phyloP scores from a whole-genome alignment of 2,329 filamentous ascomycete genomes.

The Gnomoniopsis sp. region DNA sequence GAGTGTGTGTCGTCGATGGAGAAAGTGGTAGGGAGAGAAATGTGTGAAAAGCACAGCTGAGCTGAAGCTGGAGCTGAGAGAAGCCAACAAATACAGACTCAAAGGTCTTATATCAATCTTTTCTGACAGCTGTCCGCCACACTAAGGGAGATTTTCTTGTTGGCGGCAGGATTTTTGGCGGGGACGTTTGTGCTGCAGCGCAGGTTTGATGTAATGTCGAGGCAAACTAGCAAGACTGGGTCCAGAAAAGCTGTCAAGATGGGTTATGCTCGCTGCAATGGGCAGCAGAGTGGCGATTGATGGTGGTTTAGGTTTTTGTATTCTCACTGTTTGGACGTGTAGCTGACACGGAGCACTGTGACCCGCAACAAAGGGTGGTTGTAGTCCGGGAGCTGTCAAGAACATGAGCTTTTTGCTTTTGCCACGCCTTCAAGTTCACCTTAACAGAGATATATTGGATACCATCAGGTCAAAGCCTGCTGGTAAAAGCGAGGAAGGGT shows the following conservation, averaged over 20 bases:
- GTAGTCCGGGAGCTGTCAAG: background rate
- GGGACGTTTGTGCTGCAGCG: background rate
- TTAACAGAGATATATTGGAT: too few species aligned
- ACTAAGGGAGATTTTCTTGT: background rate
- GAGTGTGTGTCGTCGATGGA: background rate
- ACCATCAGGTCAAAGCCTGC: too few species aligned
- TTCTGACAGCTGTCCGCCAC: too few species aligned
- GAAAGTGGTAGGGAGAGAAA: too few species aligned
- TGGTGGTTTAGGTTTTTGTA: background rate
- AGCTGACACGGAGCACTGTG: background rate
- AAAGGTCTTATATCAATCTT: too few species aligned
- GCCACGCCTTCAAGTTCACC: too few species aligned
- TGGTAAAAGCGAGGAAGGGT: too few species aligned
- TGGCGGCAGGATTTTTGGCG: background rate
- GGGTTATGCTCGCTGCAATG: background rate
- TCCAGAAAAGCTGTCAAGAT: background rate
- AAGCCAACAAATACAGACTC: too few species aligned
- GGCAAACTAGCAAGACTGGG: background rate
- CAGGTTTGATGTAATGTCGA: background rate
- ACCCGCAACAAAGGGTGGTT: background rate
- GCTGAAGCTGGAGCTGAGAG: too few species aligned
- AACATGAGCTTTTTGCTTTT: too few species aligned
- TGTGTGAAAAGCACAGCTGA: too few species aligned
- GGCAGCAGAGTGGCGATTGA: background rate
- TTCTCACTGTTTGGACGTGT: background rate